Conservation (phyloP, 2,329 filamentous ascomycete species). For the Aspergillus proliferans region DNA sequence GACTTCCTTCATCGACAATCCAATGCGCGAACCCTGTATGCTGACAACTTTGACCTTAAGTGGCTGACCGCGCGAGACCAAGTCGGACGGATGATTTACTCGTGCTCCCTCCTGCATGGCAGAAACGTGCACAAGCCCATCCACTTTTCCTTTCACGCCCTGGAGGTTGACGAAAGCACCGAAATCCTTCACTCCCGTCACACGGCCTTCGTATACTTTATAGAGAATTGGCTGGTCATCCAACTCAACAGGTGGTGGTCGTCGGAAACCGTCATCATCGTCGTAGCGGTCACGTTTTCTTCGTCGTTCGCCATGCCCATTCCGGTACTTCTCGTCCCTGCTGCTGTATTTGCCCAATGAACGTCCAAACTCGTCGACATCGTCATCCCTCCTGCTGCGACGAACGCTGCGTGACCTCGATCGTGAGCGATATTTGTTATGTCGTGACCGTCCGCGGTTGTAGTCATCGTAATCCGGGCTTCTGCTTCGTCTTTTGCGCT, state of each 20-base stretch:
- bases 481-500: slow-evolving; percentile 48
- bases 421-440: slow-evolving; percentile 41
- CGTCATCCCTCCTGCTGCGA: slow-evolving; percentile 40
- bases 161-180: slow-evolving; percentile 91
- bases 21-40: slow-evolving; percentile 73
- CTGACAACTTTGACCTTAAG: slow-evolving; percentile 92
- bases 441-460: slow-evolving; percentile 41
- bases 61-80: slow-evolving; percentile 70
- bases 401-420: slow-evolving; percentile 46
- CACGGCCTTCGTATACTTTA: slow-evolving; percentile 85
- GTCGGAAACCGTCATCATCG: slow-evolving; percentile 56
- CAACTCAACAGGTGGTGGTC: slow-evolving; percentile 63
- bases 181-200: slow-evolving; percentile 92
- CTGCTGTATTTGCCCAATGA: slow-evolving; percentile 35
- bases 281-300: slow-evolving; percentile 33
- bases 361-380: slow-evolving; percentile 57
- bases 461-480: slow-evolving; percentile 48
- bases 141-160: slow-evolving; percentile 79
- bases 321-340: slow-evolving; percentile 32
- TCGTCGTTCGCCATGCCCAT: slow-evolving; percentile 41
- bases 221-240: slow-evolving; percentile 75
- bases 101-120: slow-evolving; percentile 77
- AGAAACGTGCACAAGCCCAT: slow-evolving; percentile 90
- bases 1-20: slow-evolving; percentile 94
- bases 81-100: slow-evolving; percentile 85